phyloP scores from a whole-genome alignment of 371 early-diverging fungal genomes.

The Nematocida sp. region DNA sequence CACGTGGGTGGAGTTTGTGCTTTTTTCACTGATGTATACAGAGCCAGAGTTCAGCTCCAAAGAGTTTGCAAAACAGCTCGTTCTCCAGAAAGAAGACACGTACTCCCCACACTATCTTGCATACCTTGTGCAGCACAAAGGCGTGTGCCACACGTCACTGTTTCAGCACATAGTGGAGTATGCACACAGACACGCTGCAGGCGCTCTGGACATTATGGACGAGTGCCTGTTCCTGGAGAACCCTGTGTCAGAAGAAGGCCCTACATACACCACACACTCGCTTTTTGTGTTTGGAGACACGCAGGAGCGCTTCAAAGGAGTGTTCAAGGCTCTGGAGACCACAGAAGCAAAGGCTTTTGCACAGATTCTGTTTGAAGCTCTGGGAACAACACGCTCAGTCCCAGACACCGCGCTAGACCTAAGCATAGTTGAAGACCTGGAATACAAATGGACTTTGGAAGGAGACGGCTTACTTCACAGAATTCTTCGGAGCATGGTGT shows the following conservation, averaged over 20 bases:
- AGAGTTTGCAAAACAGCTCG: background rate
- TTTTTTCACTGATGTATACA: conserved; percentile 10
- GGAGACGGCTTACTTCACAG: too few species aligned
- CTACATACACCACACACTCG: background rate
- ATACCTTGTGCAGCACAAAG: conserved; percentile 25
- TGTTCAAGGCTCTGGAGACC: background rate
- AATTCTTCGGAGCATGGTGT: background rate
- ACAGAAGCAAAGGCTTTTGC: background rate
- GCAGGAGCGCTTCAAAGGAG: background rate
- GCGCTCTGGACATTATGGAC: conserved; percentile 10
- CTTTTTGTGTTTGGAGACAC: background rate
- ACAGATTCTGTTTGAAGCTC: background rate
- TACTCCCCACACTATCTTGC: conserved; percentile 3
- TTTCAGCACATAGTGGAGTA: conserved; percentile 11
- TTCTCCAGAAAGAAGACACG: background rate
- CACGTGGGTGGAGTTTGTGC: background rate
- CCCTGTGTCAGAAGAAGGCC: background rate
- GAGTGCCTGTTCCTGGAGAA: background rate
- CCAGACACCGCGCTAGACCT: background rate
- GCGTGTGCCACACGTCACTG: background rate
- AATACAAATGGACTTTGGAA: too few species aligned
- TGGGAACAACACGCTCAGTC: background rate
- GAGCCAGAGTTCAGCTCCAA: background rate
- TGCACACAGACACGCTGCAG: conserved; percentile 3
- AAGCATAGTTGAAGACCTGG: too few species aligned